Conservation (phyloP, 2,329 filamentous ascomycete species). For the Trichoderma cornu-damae region DNA sequence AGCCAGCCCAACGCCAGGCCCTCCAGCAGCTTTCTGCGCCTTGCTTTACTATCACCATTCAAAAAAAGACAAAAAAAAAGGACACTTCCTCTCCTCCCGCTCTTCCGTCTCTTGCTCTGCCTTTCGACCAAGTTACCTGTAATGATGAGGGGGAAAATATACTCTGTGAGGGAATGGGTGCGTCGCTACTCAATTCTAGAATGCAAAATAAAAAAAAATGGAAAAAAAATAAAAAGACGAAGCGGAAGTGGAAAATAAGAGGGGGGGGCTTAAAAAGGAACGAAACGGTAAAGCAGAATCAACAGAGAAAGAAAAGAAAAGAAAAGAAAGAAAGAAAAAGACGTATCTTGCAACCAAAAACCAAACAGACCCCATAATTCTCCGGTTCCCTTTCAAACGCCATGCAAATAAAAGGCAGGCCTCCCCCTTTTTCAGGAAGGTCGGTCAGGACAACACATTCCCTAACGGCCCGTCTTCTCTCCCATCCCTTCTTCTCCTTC, state of each 20-base stretch:
- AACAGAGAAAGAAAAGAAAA: too few species aligned
- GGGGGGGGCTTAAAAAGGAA: constrained; percentile 23
- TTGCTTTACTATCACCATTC: constrained; percentile 5
- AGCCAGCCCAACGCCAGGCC: constrained; percentile 11
- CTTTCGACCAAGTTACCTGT: not conserved
- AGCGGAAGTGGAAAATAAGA: constrained; percentile 21
- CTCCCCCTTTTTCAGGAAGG: constrained; percentile 19
- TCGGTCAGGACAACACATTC: constrained; percentile 22
- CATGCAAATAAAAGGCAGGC: constrained; percentile 30
- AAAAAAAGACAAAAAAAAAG: constrained; percentile 13
- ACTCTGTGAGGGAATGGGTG: constrained; percentile 27
- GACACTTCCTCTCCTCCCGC: not conserved
- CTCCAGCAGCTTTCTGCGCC: constrained; percentile 1
- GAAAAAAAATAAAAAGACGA: constrained; percentile 22
- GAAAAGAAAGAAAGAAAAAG: too few species aligned
- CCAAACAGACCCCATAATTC: constrained; percentile 22
- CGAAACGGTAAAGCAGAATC: constrained; percentile 18
- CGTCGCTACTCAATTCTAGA: constrained; percentile 30
- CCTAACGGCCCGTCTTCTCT: not conserved
- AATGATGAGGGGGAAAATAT: constrained; percentile 14
- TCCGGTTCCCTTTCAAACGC: constrained; percentile 29
- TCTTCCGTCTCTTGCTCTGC: not conserved
- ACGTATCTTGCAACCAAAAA: constrained; percentile 21
- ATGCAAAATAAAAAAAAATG: constrained; percentile 25
- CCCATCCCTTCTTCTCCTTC: not conserved